Evolutionary conservation across 148 eudicot genomes (phyloP).

Genomic region (Fagopyrum tataricum): DNA sequence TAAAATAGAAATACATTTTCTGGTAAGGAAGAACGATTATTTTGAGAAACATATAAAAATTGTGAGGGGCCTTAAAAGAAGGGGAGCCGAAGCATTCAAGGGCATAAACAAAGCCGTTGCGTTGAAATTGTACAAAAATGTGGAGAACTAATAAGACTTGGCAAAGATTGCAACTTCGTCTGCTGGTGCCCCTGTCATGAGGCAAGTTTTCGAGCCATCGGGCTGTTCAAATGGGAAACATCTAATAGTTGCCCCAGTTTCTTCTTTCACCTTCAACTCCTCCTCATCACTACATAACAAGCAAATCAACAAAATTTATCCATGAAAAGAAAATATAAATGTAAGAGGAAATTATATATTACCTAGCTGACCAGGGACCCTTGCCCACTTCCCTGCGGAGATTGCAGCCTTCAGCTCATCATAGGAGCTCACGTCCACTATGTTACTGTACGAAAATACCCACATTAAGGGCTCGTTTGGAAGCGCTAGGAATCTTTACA

Average conservation of each 20-base stretch:
- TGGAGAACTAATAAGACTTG: slow-evolving; percentile 62
- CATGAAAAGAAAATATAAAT: not conserved
- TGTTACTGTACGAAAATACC: slow-evolving; percentile 49
- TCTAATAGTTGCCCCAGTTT: slow-evolving; percentile 93
- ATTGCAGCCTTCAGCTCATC: slow-evolving; percentile 78
- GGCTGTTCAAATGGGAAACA: slow-evolving; percentile 97
- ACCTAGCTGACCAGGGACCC: slow-evolving; percentile 99
- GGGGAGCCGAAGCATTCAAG: not conserved
- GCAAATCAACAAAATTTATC: slow-evolving; percentile 8
- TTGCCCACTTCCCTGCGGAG: slow-evolving; percentile 88
- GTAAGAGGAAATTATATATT: slow-evolving; percentile 3
- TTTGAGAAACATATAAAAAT: not conserved
- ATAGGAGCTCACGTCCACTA: slow-evolving; percentile 83
- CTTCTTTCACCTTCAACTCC: slow-evolving; percentile 86
- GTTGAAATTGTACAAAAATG: not conserved
- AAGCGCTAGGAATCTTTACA: too few species aligned
- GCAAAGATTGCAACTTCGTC: slow-evolving; percentile 95
- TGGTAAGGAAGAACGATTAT: not conserved
- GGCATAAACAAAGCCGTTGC: not conserved
- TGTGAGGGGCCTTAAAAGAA: not conserved
- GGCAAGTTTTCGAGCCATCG: slow-evolving; percentile 53
- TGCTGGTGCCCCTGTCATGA: slow-evolving; percentile 90
- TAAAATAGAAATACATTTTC: not conserved
- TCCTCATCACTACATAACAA: slow-evolving; percentile 58
- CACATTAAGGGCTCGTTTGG: too few species aligned